These are phyloP conservation scores for Fimicolochytrium jonesii DNA, from an alignment of 192 early-diverging fungal species.

Conservation along the genomic window DNA sequence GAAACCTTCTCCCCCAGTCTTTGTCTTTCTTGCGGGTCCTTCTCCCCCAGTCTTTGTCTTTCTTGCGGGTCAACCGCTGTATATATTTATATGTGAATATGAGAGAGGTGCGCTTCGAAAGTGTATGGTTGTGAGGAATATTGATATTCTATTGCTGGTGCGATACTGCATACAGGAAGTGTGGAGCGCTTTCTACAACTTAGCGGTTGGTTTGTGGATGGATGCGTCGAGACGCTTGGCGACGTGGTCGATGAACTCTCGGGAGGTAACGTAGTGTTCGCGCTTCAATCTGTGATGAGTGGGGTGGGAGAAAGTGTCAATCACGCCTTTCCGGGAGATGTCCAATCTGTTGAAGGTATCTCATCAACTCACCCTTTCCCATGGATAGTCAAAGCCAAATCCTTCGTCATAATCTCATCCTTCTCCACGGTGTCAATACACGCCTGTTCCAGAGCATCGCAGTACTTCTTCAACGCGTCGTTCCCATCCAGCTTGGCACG, in stretches of 20 bases:
- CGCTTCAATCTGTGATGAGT: slow-evolving; percentile 52
- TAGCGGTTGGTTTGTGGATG: not conserved
- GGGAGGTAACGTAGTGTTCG: slow-evolving; percentile 81
- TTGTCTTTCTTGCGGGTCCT: too few species aligned
- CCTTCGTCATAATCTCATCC: slow-evolving; percentile 93
- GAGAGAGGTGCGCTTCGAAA: too few species aligned
- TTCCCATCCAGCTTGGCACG: slow-evolving; percentile 91
- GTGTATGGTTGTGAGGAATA: too few species aligned
- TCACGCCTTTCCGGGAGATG: not conserved
- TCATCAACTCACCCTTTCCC: slow-evolving; percentile 60
- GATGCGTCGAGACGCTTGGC: slow-evolving; percentile 40
- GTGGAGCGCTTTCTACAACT: too few species aligned
- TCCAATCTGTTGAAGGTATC: not conserved
- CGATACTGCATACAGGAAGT: too few species aligned
- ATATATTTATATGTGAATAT: too few species aligned
- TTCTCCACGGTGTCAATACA: slow-evolving; percentile 86
- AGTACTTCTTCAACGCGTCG: slow-evolving; percentile 67
- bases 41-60: too few species aligned
- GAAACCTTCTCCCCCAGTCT: too few species aligned
- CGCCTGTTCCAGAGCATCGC: slow-evolving; percentile 75
- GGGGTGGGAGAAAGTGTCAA: too few species aligned
- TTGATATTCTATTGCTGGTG: too few species aligned
- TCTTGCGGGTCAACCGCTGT: too few species aligned
- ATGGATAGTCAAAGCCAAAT: slow-evolving; percentile 92
- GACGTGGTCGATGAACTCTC: slow-evolving; percentile 84